Evolutionary conservation across 768 basidiomycete genomes (phyloP).

Genomic region (Boletus speciosus): DNA sequence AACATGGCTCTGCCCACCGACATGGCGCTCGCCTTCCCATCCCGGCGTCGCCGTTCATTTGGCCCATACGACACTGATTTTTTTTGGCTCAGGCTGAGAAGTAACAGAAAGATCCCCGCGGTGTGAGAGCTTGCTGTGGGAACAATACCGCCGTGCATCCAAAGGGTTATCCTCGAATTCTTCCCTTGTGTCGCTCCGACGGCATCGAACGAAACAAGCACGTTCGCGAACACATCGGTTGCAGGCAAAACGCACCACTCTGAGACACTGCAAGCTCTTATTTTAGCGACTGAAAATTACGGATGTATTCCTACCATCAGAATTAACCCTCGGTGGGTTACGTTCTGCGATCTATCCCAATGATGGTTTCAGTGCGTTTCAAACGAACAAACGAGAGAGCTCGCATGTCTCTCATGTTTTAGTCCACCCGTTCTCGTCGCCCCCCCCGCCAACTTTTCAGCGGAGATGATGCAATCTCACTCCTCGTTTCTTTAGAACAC

Average conservation of each 20-base stretch:
- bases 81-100: too few species aligned
- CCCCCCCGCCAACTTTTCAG: background rate
- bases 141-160: too few species aligned
- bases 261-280: background rate
- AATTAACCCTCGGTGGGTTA: background rate
- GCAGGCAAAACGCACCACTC: too few species aligned
- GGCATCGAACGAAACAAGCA: too few species aligned
- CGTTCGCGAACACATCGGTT: too few species aligned
- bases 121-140: constrained; percentile 20
- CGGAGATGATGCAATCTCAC: constrained; percentile 17
- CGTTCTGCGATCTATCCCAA: background rate
- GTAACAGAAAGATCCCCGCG: constrained; percentile 16
- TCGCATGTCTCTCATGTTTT: background rate
- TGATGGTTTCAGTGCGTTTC: background rate
- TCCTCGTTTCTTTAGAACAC: background rate
- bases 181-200: too few species aligned
- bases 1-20: too few species aligned
- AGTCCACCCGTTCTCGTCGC: background rate
- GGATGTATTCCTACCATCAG: background rate
- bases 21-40: too few species aligned
- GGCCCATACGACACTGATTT: too few species aligned
- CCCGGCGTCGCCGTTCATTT: too few species aligned
- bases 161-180: background rate
- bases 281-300: background rate
- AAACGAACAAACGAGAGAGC: background rate